A percentile compares a stretch with the other conserved stretches of the same genome.
Evolutionary conservation across 106 monocot species (phyloP).

Genomic region (Ottelia alismoides): DNA sequence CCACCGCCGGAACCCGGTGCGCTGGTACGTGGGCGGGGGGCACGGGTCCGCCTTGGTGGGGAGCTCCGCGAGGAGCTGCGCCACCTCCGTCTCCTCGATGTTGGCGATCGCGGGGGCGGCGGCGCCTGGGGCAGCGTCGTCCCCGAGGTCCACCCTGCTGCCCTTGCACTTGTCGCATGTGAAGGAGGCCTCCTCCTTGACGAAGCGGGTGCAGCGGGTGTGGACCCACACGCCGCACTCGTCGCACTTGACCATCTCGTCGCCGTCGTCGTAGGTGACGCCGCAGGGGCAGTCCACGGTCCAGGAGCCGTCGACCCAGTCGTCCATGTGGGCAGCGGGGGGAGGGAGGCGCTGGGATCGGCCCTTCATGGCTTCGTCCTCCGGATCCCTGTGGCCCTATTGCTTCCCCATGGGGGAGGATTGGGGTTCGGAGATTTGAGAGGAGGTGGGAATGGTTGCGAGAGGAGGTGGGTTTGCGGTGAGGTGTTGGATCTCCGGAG

Average conservation of each 20-base stretch:
- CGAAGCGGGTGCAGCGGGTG: slow-evolving; percentile 63
- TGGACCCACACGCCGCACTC: slow-evolving; percentile 87
- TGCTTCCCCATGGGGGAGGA: no score
- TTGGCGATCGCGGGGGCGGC: slow-evolving; percentile 4
- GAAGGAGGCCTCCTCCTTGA: slow-evolving; percentile 27
- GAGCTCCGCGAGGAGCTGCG: slow-evolving; percentile 59
- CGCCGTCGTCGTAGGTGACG: slow-evolving; percentile 76
- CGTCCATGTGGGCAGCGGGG: slow-evolving; percentile 27
- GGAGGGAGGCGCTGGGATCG: slow-evolving; percentile 31
- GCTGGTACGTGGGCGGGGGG: slow-evolving; percentile 2
- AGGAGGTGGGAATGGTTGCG: no score
- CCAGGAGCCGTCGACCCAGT: slow-evolving; percentile 72
- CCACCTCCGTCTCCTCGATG: slow-evolving; percentile 67
- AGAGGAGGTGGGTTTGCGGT: no score
- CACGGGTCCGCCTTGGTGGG: slow-evolving; percentile 29
- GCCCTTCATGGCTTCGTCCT: slow-evolving; percentile 37
- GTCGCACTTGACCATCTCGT: slow-evolving; percentile 98
- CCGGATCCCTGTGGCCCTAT: no score
- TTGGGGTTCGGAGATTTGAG: no score
- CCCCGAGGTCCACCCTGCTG: neutral
- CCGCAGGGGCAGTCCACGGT: slow-evolving; percentile 84
- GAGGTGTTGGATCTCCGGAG: no score
- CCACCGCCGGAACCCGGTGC: slow-evolving; percentile 40
- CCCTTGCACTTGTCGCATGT: slow-evolving; percentile 50
- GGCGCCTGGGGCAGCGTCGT: neutral